phyloP scores from a whole-genome alignment of 495 filamentous ascomycete species.

The Lasiosphaeria hispida region DNA sequence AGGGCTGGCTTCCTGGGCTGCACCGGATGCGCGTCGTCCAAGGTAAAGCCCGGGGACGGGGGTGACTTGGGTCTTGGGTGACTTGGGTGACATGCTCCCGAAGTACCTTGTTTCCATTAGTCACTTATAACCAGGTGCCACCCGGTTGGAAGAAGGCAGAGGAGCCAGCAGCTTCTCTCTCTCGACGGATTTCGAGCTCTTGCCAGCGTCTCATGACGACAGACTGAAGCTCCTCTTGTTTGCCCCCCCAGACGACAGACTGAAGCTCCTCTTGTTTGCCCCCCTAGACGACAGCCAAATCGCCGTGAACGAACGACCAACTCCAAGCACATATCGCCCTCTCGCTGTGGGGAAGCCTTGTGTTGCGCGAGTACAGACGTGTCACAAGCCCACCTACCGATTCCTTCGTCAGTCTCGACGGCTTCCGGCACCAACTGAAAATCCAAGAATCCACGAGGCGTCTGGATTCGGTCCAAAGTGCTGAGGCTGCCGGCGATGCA shows the following conservation, averaged over 20 bases:
- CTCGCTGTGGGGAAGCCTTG: no score
- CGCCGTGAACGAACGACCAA: neutral
- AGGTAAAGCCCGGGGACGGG: slow-evolving; percentile 11
- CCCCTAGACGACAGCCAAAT: neutral
- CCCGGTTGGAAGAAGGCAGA: slow-evolving; percentile 20
- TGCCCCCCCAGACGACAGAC: neutral
- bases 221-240: neutral
- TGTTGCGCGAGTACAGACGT: no score
- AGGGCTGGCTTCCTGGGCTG: neutral
- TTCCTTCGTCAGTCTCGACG: neutral
- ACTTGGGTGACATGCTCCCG: slow-evolving; percentile 23
- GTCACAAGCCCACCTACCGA: no score
- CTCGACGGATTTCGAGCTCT: slow-evolving; percentile 11
- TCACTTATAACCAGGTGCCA: slow-evolving; percentile 30
- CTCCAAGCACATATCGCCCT: no score
- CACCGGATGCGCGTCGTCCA: slow-evolving; percentile 9
- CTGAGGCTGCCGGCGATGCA: neutral
- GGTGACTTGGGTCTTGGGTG: no score
- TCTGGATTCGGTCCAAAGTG: neutral
- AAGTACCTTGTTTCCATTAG: slow-evolving; percentile 29
- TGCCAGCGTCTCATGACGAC: slow-evolving; percentile 9
- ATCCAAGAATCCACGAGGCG: slow-evolving; percentile 1
- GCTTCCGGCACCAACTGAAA: neutral
- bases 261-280: neutral
- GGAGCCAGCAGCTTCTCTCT: slow-evolving; percentile 6